Evolutionary conservation across 768 basidiomycete species (phyloP).

Genomic region (Xerocomellus dryophilus): DNA sequence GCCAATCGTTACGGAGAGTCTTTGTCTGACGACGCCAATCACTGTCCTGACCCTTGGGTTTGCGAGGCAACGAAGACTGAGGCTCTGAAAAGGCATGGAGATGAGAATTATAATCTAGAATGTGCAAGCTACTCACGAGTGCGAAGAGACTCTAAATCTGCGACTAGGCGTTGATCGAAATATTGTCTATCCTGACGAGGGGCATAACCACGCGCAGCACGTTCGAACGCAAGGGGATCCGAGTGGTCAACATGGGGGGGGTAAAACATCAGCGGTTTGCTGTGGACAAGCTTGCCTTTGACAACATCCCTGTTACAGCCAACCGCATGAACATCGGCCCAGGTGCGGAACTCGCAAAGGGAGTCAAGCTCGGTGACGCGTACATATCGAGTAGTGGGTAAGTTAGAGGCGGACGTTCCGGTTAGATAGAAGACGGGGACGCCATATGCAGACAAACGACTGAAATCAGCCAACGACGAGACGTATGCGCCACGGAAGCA

Average conservation of each 20-base stretch:
- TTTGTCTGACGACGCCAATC: not conserved
- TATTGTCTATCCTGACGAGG: not conserved
- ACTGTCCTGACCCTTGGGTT: not conserved
- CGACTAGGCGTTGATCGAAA: not conserved
- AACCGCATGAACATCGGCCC: not conserved
- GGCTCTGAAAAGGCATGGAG: not conserved
- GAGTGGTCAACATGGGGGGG: not conserved
- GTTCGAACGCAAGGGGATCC: not conserved
- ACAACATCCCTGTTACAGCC: not conserved
- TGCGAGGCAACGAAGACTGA: not conserved
- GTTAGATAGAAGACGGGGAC: not conserved
- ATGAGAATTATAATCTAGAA: too few relatives aligned
- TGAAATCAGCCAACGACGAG: not conserved
- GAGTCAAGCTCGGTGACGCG: not conserved
- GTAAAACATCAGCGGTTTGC: slow-evolving; percentile 3
- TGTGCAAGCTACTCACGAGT: not conserved
- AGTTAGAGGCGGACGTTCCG: not conserved
- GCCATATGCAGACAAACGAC: not conserved
- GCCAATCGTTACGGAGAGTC: not conserved
- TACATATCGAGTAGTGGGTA: not conserved
- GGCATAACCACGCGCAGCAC: not conserved
- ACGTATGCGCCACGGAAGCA: not conserved
- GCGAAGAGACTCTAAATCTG: not conserved
- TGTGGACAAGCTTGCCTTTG: not conserved
- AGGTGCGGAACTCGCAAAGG: not conserved